Evolutionary conservation across 108 stramenopile genomes (phyloP).

Genomic region (Bacterosira constricta): DNA sequence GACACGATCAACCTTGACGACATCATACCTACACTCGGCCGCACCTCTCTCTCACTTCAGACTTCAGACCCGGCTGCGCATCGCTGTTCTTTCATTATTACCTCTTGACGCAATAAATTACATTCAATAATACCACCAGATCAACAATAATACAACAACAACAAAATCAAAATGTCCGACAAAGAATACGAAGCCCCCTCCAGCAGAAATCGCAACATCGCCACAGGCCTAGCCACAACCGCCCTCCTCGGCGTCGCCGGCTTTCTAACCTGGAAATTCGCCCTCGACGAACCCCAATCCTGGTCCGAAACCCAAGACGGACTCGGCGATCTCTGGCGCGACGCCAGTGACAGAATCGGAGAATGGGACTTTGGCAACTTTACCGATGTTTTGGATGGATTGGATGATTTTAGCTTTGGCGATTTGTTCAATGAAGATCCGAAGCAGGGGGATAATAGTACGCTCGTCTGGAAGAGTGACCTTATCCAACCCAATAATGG

Average conservation of each 20-base stretch:
- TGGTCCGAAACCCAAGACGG: constrained; percentile 18
- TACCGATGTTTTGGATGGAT: constrained; percentile 35
- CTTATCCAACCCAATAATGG: constrained; percentile 35
- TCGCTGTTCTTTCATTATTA: no score
- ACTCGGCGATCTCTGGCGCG: constrained; percentile 10
- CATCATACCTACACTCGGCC: background rate
- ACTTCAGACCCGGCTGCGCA: no score
- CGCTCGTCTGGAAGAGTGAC: constrained; percentile 46
- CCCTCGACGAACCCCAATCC: constrained; percentile 5
- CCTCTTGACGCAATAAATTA: no score
- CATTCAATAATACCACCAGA: background rate
- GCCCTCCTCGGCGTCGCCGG: constrained; percentile 9
- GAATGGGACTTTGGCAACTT: constrained; percentile 44
- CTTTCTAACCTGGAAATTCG: constrained; percentile 21
- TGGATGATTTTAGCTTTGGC: constrained; percentile 37
- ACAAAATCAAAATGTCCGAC: background rate
- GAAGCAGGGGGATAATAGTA: constrained; percentile 61
- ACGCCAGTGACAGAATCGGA: constrained; percentile 23
- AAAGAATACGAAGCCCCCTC: no score
- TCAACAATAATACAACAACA: background rate
- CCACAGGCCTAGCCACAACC: constrained; percentile 9
- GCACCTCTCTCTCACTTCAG: no score
- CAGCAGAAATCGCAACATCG: constrained; percentile 4
- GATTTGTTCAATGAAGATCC: constrained; percentile 52
- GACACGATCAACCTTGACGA: no score